Conservation (phyloP, 148 eudicot species). For the Vaccinium macrocarpon region DNA sequence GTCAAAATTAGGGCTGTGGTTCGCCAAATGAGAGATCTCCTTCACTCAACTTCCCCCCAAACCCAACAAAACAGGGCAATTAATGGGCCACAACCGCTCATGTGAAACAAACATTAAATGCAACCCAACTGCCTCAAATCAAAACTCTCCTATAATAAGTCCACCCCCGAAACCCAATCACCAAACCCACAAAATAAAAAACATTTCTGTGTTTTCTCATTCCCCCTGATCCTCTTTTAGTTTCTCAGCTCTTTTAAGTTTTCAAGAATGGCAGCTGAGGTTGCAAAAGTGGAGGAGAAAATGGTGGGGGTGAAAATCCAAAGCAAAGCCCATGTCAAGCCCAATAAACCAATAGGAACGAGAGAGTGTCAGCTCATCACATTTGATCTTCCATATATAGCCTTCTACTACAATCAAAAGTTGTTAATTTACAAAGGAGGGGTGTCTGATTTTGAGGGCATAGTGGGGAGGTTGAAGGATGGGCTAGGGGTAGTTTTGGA, state of each 20-base stretch:
- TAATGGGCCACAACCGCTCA: constrained; percentile 37
- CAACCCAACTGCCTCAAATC: constrained; percentile 23
- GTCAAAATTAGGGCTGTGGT: background rate
- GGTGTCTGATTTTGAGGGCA: constrained; percentile 40
- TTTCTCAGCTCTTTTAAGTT: background rate
- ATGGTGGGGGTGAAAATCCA: constrained; percentile 46
- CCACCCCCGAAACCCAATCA: constrained; percentile 21
- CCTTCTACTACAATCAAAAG: constrained; percentile 91
- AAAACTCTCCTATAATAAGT: constrained; percentile 13
- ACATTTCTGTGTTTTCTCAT: background rate
- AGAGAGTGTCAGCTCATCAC: constrained; percentile 77
- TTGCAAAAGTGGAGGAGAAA: constrained; percentile 26
- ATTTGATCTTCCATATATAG: constrained; percentile 89
- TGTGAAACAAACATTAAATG: constrained; percentile 24
- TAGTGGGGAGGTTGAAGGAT: constrained; percentile 55
- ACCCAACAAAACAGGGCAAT: constrained; percentile 21
- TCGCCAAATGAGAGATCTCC: background rate
- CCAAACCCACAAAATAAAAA: constrained; percentile 14
- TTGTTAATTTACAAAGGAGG: constrained; percentile 61
- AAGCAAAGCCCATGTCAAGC: constrained; percentile 57
- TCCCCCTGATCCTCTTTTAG: background rate
- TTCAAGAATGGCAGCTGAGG: constrained; percentile 28
- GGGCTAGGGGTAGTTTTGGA: constrained; percentile 63
- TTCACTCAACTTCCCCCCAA: constrained; percentile 40
- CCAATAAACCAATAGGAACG: constrained; percentile 56